Percentiles rank a stretch among this genome's conserved stretches.
Conservation (phyloP, 2,329 filamentous ascomycete genomes). For the Emmonsia crescens region DNA sequence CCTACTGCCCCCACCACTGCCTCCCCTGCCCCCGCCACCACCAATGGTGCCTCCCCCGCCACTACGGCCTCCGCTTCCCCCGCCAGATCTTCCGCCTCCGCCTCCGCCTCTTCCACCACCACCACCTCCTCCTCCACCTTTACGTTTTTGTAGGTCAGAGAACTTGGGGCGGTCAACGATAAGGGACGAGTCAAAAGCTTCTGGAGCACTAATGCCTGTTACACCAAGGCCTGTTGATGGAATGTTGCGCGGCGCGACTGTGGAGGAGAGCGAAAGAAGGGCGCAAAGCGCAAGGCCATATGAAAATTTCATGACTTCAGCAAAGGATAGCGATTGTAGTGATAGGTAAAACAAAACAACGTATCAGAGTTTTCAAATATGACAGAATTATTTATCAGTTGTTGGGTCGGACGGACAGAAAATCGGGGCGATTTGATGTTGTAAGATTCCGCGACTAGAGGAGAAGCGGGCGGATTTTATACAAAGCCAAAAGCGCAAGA, state of each 20-base stretch:
- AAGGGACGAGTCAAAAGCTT: not conserved
- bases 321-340: not conserved
- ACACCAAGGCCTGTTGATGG: conserved; percentile 14
- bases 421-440: too few species aligned
- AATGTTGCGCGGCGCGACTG: conserved; percentile 19
- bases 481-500: not conserved
- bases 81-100: conserved; percentile 17
- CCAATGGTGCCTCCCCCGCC: conserved; percentile 12
- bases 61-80: conserved; percentile 12
- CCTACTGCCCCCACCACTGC: conserved; percentile 13
- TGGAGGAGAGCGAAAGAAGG: conserved; percentile 21
- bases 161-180: conserved; percentile 10
- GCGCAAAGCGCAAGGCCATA: conserved; percentile 15
- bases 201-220: not conserved
- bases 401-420: not conserved
- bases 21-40: conserved; percentile 10
- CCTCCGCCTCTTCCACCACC: conserved; percentile 24
- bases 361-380: not conserved
- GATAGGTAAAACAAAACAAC: not conserved
- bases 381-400: not conserved
- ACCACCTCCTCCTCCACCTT: conserved; percentile 38
- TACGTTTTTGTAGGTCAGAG: conserved; percentile 36
- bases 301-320: conserved; percentile 23
- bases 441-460: not conserved
- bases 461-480: not conserved